Evolutionary conservation across 1,139 yeast species (phyloP), one percentile per base, ranked within the genome.

Genomic region (Candida buenavistaensis): DNA sequence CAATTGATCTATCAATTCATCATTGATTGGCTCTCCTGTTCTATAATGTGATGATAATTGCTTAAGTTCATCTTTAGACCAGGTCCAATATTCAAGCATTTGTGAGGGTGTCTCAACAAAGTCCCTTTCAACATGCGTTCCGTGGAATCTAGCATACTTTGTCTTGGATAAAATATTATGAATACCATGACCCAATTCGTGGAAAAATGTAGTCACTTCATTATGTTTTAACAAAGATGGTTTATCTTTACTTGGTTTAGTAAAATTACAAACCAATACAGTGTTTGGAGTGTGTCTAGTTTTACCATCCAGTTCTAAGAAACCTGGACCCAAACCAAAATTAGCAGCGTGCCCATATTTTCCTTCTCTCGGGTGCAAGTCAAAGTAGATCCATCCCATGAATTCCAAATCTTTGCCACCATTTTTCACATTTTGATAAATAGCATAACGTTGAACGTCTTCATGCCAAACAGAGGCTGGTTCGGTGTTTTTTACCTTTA

Each of bases 81-180:
- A 87, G 23, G 90, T 82, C 89, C 95, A 87, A 60, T 80, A 84
- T 57, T 87, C 96, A 47, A 87, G 68, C 83, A 87, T 78, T 62
- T 87, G 95, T 2, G 95, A 85, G 16, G 95, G 95, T 28, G 92
- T 87, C 58, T 87, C 95, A 32, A 86, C 95, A 59, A 86, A 87
- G 62, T 87, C 96, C 71, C 92, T 72, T 30, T 84, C 80, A 16
- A 83, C 90, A 28, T 75, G 66, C 17, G 89, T 81, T 14, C 95
- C 95, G 51, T 81, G 84, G 61, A 85, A 85, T 42, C 81, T 68
- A 2, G 83, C 70, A 47, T 75, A 80, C 40, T 64, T 68, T 30
- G 90, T 82, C 40, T 72, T 68, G 6, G 90, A 84, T 39, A 86
- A 72, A 28, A 86, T 64, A 45, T 79, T 85, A 59, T 87, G 96